A percentile compares a stretch with the other conserved stretches of the same genome.
Evolutionary conservation across 2,329 filamentous ascomycete species (phyloP).

Genomic region (Fusarium robinianum): DNA sequence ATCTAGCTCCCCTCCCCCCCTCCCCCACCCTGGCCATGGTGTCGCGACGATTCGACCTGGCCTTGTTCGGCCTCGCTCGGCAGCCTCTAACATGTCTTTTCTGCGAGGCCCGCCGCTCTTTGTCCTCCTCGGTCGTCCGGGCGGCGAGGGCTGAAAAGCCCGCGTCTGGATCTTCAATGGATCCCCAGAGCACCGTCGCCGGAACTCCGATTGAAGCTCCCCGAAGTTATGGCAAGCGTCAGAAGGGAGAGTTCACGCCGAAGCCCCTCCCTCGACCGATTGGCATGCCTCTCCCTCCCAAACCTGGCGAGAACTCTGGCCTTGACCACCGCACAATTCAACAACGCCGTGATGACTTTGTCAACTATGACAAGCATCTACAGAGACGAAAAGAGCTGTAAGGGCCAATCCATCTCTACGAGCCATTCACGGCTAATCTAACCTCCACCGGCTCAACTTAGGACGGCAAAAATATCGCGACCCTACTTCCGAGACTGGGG

Average conservation of each 20-base stretch:
- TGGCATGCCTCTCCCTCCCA: constrained; percentile 75
- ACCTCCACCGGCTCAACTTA: constrained; percentile 38
- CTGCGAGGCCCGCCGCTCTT: constrained; percentile 57
- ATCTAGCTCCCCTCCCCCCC: no score
- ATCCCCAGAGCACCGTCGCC: constrained; percentile 46
- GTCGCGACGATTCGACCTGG: constrained; percentile 40
- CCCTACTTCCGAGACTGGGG: constrained; percentile 97
- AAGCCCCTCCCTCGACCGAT: constrained; percentile 73
- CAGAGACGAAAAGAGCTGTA: constrained; percentile 76
- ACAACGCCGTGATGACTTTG: constrained; percentile 78
- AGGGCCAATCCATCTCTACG: no score
- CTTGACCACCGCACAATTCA: constrained; percentile 68
- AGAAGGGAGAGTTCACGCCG: constrained; percentile 59
- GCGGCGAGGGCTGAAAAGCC: constrained; percentile 41
- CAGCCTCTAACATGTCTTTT: constrained; percentile 50
- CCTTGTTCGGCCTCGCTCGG: constrained; percentile 37
- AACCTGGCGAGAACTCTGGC: constrained; percentile 80
- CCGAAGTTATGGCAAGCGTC: constrained; percentile 60
- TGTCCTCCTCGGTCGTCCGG: constrained; percentile 50
- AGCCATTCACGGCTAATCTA: constrained; percentile 8
- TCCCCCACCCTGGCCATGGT: constrained; percentile 39
- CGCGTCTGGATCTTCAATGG: constrained; percentile 42
- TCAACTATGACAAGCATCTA: constrained; percentile 84
- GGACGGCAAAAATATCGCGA: constrained; percentile 74
- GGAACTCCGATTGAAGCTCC: constrained; percentile 61